Conservation (phyloP, 1,139 yeast genomes). For the Yamadazyma friedrichii region DNA sequence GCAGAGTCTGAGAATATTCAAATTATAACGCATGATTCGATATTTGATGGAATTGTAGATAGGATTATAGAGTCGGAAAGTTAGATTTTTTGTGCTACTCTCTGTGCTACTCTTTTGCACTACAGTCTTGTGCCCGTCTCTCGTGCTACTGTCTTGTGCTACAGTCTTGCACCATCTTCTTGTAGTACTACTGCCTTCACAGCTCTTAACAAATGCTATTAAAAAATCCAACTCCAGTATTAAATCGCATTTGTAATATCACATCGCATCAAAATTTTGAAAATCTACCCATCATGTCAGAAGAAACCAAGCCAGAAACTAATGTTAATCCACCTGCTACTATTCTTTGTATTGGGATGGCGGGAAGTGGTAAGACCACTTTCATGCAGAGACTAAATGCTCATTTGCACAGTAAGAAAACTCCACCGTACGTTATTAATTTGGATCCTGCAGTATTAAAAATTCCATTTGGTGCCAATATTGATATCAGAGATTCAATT, state of each 20-base stretch:
- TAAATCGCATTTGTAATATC: conserved; percentile 2
- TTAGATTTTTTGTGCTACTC: conserved; percentile 13
- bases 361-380: conserved; percentile 97
- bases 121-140: too few species aligned
- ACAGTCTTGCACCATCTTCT: too few species aligned
- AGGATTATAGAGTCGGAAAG: conserved; percentile 45
- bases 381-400: conserved; percentile 94
- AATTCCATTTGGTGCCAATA: conserved; percentile 90
- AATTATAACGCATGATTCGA: conserved; percentile 53
- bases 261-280: conserved; percentile 3
- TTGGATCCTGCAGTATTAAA: conserved; percentile 95
- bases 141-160: too few species aligned
- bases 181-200: too few species aligned
- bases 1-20: conserved; percentile 78
- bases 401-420: conserved; percentile 69
- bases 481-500: conserved; percentile 94
- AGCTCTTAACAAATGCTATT: too few species aligned
- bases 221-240: too few species aligned
- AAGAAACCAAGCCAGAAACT: not conserved
- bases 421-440: conserved; percentile 87
- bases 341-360: conserved; percentile 91
- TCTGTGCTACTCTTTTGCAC: too few species aligned
- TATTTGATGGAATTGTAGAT: conserved; percentile 62
- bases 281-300: conserved; percentile 27
- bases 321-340: conserved; percentile 46